Percentiles rank a stretch among this genome's conserved stretches.
These are phyloP conservation scores for Fusarium praegraminearum DNA, from an alignment of 2,329 filamentous ascomycete genomes.

Conservation along the genomic window DNA sequence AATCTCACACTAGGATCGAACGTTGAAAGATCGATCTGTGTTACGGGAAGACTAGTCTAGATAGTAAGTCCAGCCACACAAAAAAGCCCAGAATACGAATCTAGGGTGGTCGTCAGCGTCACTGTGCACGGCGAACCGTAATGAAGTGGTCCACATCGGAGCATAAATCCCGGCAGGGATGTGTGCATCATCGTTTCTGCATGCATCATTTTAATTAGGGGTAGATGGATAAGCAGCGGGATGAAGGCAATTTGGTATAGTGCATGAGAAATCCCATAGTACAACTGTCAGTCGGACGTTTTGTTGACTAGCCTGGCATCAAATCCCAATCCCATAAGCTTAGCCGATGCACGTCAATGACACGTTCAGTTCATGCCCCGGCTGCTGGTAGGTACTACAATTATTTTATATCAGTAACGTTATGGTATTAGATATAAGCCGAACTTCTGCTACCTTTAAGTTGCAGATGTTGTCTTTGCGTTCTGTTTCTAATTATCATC, in stretches of 20 bases:
- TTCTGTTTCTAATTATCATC: too few relatives aligned
- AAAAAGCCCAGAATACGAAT: background rate
- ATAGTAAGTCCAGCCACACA: background rate
- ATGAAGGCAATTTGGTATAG: background rate
- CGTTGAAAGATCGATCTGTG: background rate
- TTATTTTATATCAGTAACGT: background rate
- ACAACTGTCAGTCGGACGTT: background rate
- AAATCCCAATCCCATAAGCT: too few relatives aligned
- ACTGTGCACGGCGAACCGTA: background rate
- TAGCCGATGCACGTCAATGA: background rate
- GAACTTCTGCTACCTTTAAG: background rate
- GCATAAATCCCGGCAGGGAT: background rate
- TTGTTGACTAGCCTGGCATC: background rate
- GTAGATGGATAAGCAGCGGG: background rate
- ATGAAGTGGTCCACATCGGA: background rate
- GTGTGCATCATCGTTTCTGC: background rate
- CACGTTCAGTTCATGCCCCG: background rate
- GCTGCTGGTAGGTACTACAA: background rate
- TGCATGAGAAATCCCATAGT: background rate
- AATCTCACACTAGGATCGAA: background rate
- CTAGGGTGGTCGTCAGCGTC: background rate
- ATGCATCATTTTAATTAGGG: background rate
- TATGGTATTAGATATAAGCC: background rate
- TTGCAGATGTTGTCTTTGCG: accelerated
- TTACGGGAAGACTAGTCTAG: background rate